Evolutionary conservation across 169 alveolate genomes (phyloP), one percentile per base, ranked within the genome.

Genomic region (Eimeria tenella): DNA sequence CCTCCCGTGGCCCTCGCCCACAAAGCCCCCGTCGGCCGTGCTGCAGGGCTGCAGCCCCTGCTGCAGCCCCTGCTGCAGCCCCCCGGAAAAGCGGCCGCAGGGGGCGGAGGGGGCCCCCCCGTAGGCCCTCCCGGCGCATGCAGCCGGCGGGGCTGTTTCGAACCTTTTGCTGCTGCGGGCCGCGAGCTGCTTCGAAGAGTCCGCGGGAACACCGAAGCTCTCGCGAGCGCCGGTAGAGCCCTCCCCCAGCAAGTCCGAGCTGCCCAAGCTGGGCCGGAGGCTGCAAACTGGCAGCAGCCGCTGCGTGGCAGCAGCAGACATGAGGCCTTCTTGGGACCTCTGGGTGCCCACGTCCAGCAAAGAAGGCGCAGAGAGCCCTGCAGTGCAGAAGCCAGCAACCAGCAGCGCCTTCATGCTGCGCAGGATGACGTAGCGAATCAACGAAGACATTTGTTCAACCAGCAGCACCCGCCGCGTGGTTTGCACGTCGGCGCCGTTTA

Each of bases 321-420:
- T 50, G n/a, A 77, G 86, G 50, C 52, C 86, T n/a, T 77, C 86
- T 6, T 77, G 86, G 49, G 86, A 77, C 31, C 52, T 77, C 52
- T 42, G 56, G 7, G 74, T 25, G 23, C 21, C 74, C 9, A n/a
- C n/a, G 23, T 63, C 74, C 9, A 63, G 17, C 42, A 63, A 25
- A 63, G 42, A 63, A 58, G 68, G 42, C 65, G 60, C 62, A 13
- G 60, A 11, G 31, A 68, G 11, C 42, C 86, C 94, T 90, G 88
- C 94, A 90, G 93, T 50, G 68, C 95, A 96, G 56, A 96, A 79
- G 65, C 97, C 97, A 15, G 97, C 97, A 75, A 96, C 87, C 17
- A 96, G 90, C 86, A 96, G 94, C 15, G 97, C 95, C 91, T 93
- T 92, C 77, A 96, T 73, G 82, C 97, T 96, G 73, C 96, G 71